Percentiles rank a stretch among this genome's conserved stretches.
Conservation (phyloP, 2,329 filamentous ascomycete species). For the Graphiopsis chlorocephala region DNA sequence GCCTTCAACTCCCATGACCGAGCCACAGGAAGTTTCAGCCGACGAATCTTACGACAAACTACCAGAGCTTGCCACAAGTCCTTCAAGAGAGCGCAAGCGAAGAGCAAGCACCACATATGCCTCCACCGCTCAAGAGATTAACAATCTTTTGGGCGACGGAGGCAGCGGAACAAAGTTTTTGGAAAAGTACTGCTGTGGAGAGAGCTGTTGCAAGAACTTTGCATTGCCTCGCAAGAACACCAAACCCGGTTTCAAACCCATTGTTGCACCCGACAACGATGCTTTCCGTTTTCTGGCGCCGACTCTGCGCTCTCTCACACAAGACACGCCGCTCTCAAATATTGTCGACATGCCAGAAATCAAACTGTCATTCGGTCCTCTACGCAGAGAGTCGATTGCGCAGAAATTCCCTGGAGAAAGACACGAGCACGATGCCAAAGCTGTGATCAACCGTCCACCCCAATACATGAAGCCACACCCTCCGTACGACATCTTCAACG, state of each 20-base stretch:
- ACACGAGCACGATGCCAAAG: conserved; percentile 39
- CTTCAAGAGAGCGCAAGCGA: conserved; percentile 21
- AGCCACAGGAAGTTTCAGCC: conserved; percentile 31
- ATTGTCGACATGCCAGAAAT: conserved; percentile 70
- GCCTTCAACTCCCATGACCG: conserved; percentile 44
- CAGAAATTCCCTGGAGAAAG: conserved; percentile 53
- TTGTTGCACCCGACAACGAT: conserved; percentile 70
- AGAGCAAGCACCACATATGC: conserved; percentile 42
- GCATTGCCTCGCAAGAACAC: conserved; percentile 50
- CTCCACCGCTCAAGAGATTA: conserved; percentile 55
- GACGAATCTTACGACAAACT: conserved; percentile 38
- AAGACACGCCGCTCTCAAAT: conserved; percentile 67
- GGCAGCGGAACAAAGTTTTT: conserved; percentile 56
- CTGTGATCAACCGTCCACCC: conserved; percentile 66
- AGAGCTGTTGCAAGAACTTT: conserved; percentile 62
- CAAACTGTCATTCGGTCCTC: conserved; percentile 56
- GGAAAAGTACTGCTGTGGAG: conserved; percentile 62
- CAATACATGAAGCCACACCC: conserved; percentile 91
- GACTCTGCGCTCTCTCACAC: conserved; percentile 70
- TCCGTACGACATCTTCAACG: conserved; percentile 86
- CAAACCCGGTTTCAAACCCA: conserved; percentile 44
- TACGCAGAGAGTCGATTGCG: conserved; percentile 45
- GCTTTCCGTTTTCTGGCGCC: conserved; percentile 79
- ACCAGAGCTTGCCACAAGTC: conserved; percentile 32
- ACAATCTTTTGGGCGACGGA: conserved; percentile 55